These are phyloP conservation scores for Yarrowia sp. DNA, from an alignment of 805 yeast genomes.

Conservation along the genomic window DNA sequence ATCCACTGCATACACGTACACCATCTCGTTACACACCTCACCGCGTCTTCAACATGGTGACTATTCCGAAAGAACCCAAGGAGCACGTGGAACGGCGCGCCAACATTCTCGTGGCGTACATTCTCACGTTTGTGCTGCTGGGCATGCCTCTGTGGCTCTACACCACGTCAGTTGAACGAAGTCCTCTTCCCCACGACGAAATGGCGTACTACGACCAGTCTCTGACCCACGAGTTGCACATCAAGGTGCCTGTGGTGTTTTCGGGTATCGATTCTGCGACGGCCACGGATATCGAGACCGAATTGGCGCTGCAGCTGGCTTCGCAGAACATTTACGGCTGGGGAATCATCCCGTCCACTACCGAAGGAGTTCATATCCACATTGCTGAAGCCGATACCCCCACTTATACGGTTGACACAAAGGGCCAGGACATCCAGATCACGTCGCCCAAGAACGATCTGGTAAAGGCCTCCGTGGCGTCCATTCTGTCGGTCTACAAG, in stretches of 20 bases:
- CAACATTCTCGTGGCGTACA: slow-evolving; percentile 32
- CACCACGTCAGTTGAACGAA: slow-evolving; percentile 70
- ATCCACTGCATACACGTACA: too few species aligned
- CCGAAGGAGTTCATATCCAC: slow-evolving; percentile 47
- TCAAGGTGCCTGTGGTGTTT: slow-evolving; percentile 48
- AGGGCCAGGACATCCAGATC: slow-evolving; percentile 53
- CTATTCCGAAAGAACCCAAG: slow-evolving; percentile 24
- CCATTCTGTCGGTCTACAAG: slow-evolving; percentile 54
- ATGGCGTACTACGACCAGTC: slow-evolving; percentile 51
- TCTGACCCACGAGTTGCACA: slow-evolving; percentile 45
- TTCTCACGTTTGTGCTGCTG: slow-evolving; percentile 44
- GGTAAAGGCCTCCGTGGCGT: slow-evolving; percentile 58
- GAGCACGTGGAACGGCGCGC: slow-evolving; percentile 37
- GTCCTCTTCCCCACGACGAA: slow-evolving; percentile 60
- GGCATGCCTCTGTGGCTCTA: slow-evolving; percentile 67
- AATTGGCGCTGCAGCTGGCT: slow-evolving; percentile 56
- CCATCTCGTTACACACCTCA: too few species aligned
- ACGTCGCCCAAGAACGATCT: slow-evolving; percentile 55
- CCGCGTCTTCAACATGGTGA: neutral
- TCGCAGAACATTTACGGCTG: slow-evolving; percentile 56
- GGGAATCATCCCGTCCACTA: slow-evolving; percentile 41
- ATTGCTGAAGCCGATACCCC: slow-evolving; percentile 40
- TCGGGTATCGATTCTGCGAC: slow-evolving; percentile 57
- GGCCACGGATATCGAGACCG: slow-evolving; percentile 62
- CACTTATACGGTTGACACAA: slow-evolving; percentile 54